Percentiles rank a stretch among this genome's conserved stretches.
These are phyloP conservation scores for Penicillium freii DNA, from an alignment of 2,329 filamentous ascomycete genomes.

Conservation along the genomic window DNA sequence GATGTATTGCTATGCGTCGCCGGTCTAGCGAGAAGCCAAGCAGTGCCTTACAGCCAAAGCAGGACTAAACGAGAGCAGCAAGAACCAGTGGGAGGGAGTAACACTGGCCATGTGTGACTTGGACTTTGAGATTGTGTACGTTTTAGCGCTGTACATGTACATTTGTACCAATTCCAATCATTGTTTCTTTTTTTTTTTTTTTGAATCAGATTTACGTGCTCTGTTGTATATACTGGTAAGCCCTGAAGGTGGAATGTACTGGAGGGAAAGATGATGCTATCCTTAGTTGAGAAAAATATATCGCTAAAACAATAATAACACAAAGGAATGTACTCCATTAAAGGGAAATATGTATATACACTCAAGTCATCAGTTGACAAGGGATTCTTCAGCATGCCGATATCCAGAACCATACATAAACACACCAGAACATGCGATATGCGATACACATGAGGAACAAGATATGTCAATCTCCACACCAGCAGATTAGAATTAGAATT, in stretches of 20 bases:
- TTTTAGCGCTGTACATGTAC: conserved; percentile 1
- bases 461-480: conserved; percentile 7
- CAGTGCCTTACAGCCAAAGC: conserved; percentile 12
- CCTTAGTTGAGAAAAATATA: too few relatives aligned
- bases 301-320: background rate
- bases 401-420: background rate
- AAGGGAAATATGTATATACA: conserved; percentile 18
- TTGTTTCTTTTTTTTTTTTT: background rate
- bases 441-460: conserved; percentile 15
- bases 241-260: background rate
- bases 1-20: conserved; percentile 37
- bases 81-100: background rate
- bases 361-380: conserved; percentile 10
- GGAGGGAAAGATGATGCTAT: background rate
- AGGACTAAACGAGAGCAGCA: background rate
- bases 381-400: background rate
- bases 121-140: background rate
- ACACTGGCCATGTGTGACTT: background rate
- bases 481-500: conserved; percentile 36
- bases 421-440: background rate
- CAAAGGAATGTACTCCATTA: conserved; percentile 34
- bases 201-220: background rate
- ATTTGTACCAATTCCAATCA: background rate
- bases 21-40: conserved; percentile 25
- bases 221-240: background rate